Evolutionary conservation across 2,329 filamentous ascomycete species (phyloP).

Genomic region (Ascochyta viciae-villosae): DNA sequence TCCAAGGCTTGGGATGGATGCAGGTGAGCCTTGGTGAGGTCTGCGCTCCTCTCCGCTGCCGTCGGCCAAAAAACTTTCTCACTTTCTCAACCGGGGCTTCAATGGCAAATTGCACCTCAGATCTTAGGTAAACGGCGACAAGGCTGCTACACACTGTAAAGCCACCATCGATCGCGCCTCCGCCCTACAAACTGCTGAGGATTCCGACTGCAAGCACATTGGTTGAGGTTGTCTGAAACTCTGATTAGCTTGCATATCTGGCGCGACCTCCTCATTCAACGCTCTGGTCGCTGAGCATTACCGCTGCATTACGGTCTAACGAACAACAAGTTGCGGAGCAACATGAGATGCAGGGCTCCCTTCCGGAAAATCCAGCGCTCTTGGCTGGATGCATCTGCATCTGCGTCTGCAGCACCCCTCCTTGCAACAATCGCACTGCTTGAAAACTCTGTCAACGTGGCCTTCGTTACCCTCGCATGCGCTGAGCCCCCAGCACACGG

Average conservation of each 20-base stretch:
- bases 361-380: neutral
- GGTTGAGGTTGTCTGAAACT: neutral
- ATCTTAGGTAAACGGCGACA: conserved; percentile 3
- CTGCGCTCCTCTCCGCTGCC: conserved; percentile 1
- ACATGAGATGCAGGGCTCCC: neutral
- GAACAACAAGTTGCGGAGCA: neutral
- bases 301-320: neutral
- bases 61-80: conserved; percentile 1
- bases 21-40: too few relatives aligned
- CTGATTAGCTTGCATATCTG: conserved; percentile 4
- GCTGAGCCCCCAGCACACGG: neutral
- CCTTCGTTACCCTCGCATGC: neutral
- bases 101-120: conserved; percentile 3
- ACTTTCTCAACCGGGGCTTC: neutral
- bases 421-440: neutral
- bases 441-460: neutral
- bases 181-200: neutral
- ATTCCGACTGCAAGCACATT: neutral
- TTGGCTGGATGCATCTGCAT: conserved; percentile 7
- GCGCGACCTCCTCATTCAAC: neutral
- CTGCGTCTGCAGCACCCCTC: neutral
- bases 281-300: neutral
- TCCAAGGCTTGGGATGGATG: neutral
- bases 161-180: neutral
- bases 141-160: neutral